Evolutionary conservation across 1,139 yeast species (phyloP).

Genomic region (Zygosaccharomyces sapae): DNA sequence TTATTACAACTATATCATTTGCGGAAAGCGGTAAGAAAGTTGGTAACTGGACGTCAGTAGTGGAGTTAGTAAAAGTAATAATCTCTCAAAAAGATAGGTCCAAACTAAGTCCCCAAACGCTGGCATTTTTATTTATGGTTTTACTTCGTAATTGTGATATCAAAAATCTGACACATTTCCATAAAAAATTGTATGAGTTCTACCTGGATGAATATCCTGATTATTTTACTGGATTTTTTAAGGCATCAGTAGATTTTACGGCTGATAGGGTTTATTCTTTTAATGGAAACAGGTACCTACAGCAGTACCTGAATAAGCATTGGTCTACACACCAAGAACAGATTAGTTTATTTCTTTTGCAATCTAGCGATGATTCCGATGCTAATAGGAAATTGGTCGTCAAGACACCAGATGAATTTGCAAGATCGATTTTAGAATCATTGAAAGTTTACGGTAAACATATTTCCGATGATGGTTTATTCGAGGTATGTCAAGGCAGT

Average conservation of each 20-base stretch:
- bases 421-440: constrained; percentile 7
- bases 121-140: constrained; percentile 41
- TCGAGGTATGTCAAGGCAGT: constrained; percentile 39
- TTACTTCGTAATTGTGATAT: constrained; percentile 58
- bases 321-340: constrained; percentile 38
- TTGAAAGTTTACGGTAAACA: constrained; percentile 1
- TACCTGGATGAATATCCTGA: constrained; percentile 38
- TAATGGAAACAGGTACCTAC: constrained; percentile 44
- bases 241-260: constrained; percentile 43
- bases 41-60: constrained; percentile 37
- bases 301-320: constrained; percentile 45
- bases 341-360: constrained; percentile 46
- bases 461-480: constrained; percentile 22
- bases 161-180: constrained; percentile 46
- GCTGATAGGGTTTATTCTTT: constrained; percentile 47
- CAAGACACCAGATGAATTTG: constrained; percentile 22
- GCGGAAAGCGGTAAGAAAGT: constrained; percentile 69
- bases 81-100: constrained; percentile 13
- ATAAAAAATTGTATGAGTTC: constrained; percentile 43
- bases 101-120: constrained; percentile 26
- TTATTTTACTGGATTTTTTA: constrained; percentile 47
- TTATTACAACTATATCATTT: constrained; percentile 47
- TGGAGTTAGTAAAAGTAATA: constrained; percentile 14
- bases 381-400: constrained; percentile 17
- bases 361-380: constrained; percentile 29